Base-by-base conservation (phyloP, 805 yeast species). In the Metschnikowia colocasiae region DNA sequence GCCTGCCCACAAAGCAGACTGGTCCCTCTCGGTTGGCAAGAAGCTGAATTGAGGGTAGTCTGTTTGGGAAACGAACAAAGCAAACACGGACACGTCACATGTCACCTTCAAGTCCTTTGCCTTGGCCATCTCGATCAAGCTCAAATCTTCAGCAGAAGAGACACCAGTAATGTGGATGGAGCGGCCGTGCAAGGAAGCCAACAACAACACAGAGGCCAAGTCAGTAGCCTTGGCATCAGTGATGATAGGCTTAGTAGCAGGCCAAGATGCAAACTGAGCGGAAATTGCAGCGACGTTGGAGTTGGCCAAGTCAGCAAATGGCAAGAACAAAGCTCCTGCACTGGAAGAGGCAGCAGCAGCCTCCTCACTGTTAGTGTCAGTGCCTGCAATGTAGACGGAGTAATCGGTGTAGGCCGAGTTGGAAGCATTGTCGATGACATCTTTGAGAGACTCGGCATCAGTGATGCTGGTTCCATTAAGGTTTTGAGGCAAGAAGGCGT, bases 161-260 rank as follows among this genome's bases (percentile, higher is more conserved):
- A 92, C 94, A 56, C 87, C 90, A 47, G 96, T 87, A 58, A 92
- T 83, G 68, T 92, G 98, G 54, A 92, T 85, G 34, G 89, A 74
- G 61, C 95, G 80, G 69, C 74, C 79, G 75, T 87, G 90, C 63
- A 92, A 78, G 23, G 96, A 86, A 37, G 97, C 96, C 69, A 92
- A 75, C 60, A 92, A 78, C 64, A 92, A 73, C 38, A 91, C 85
- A 3, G 96, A 87, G n/a, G 98, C 98, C 61, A 92, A 75, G 60
- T 89, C 92, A 33, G 97, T 87, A 22, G 92, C 83, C 64, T 81
- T 83, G 42, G 98, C 97, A 68, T 92, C 97, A 35, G 97, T 89
- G 54, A 91, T 78, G 51, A 92, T 85, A 50, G 94, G 92, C 72
- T 89, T 90, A 59, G 68, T 68, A 43, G 76, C 74, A 45, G 96